Base-by-base conservation (phyloP, 2,329 filamentous ascomycete genomes). In the Fusarium buxicola region DNA sequence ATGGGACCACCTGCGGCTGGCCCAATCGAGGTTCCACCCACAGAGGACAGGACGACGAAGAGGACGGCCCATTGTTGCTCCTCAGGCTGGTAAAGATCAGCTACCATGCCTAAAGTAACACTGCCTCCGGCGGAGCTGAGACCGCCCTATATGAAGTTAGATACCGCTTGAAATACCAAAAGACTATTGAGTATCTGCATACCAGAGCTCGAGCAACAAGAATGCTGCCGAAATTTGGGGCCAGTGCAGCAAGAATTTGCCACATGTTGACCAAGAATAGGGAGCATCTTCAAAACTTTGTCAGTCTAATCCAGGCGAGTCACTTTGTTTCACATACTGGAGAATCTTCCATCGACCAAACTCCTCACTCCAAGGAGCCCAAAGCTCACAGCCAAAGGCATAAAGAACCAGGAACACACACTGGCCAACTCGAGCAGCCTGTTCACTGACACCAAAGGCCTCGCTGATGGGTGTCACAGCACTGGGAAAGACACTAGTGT, bases 361-460 rank as follows among this genome's bases (percentile, higher is more conserved):
- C 69, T 94, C 91, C 73, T 94, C 91, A 50, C 86, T 89, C 90
- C 91, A 94, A 0, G 91, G 91, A 2, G 91, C 91, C 91, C 91
- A 94, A 0, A 94, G 81, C 74, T 94, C 91, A 74, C 91, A 94
- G 31, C 92, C 91, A 73, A 94, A 93, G 34, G 91, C 91, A 73
- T 94, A 94, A 3, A 87, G 76, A 50, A 94, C 82, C 44, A 94
- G 78, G 77, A 93, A 94, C 59, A 92, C 85, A 77, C 90, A 88
- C 56, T 90, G 89, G 72, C 91, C 91, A 48, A 85, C 83, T 57
- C 90, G 85, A 8, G 88, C 90, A 7, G 83, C 85, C 74, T 91
- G 89, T 38, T 78, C 77, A 61, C 86, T 89, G 63, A 94, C 87
- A 40, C 77, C 67, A 65, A 90, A 94, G 54, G 92, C 82, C 28